Conservation (phyloP, 176 grass and related monocot genomes). For the Carex parvula region DNA sequence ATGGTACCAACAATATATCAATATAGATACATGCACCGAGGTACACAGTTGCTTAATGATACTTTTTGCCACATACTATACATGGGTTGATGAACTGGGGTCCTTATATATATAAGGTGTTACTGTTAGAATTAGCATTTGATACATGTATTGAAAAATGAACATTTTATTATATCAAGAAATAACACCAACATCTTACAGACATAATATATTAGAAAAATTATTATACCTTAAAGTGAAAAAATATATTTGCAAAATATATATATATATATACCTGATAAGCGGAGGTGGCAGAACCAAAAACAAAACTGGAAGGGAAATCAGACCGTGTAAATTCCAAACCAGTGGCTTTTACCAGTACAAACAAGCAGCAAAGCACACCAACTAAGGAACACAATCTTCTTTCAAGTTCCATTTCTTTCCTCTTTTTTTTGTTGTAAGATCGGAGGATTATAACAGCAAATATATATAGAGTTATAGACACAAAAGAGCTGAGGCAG, state of each 20-base stretch:
- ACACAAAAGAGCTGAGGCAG: too few relatives aligned
- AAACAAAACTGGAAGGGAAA: conserved; percentile 59
- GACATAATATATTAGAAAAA: neutral
- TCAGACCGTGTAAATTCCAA: conserved; percentile 57
- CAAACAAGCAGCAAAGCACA: neutral
- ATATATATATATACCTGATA: conserved; percentile 54
- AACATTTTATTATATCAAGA: neutral
- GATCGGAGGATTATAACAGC: neutral
- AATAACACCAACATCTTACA: neutral
- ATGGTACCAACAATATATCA: neutral
- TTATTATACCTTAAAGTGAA: neutral
- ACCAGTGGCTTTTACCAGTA: neutral
- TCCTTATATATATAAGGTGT: neutral
- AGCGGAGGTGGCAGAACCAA: conserved; percentile 65
- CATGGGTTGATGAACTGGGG: neutral
- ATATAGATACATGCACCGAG: neutral
- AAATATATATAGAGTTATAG: too few relatives aligned
- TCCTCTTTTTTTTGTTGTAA: neutral
- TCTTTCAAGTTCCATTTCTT: neutral
- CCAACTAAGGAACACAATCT: neutral
- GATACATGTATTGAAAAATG: neutral
- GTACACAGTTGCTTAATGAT: neutral
- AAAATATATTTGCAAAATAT: neutral
- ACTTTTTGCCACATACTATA: neutral
- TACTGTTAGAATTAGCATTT: neutral